phyloP scores from a whole-genome alignment of 306 rosid genomes.

The Cicer chorassanicum region DNA sequence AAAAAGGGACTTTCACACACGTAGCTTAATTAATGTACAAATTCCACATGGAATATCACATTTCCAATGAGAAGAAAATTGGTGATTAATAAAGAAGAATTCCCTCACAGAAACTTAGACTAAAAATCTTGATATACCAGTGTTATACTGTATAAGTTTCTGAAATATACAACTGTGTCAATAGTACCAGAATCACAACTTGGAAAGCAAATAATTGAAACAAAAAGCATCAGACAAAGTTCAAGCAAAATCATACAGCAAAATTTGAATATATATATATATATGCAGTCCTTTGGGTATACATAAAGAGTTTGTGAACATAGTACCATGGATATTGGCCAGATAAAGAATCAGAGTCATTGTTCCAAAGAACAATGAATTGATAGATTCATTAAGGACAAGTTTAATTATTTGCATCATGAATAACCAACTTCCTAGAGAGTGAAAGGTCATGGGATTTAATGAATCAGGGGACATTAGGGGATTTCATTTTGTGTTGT shows the following conservation, averaged over 20 bases:
- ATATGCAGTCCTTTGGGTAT: background rate
- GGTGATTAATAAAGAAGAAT: background rate
- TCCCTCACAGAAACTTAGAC: background rate
- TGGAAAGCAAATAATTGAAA: background rate
- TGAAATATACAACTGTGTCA: background rate
- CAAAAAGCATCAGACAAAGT: background rate
- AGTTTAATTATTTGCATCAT: background rate
- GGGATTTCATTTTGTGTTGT: background rate
- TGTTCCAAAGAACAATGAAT: background rate
- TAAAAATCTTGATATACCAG: background rate
- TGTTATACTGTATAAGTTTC: background rate
- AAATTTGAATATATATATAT: background rate
- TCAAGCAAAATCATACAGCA: background rate
- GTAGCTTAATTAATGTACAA: background rate
- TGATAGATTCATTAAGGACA: background rate
- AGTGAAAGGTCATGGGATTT: background rate
- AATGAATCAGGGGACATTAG: background rate
- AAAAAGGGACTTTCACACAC: slow-evolving; percentile 9
- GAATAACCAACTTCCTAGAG: background rate
- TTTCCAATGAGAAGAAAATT: slow-evolving; percentile 11
- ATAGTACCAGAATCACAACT: background rate
- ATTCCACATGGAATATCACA: background rate
- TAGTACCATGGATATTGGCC: background rate
- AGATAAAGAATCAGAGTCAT: background rate
- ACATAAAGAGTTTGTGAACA: background rate